A percentile compares a stretch with the other conserved stretches of the same genome.
phyloP scores from a whole-genome alignment of 1,139 yeast species.

The Hyphopichia buzzinii region DNA sequence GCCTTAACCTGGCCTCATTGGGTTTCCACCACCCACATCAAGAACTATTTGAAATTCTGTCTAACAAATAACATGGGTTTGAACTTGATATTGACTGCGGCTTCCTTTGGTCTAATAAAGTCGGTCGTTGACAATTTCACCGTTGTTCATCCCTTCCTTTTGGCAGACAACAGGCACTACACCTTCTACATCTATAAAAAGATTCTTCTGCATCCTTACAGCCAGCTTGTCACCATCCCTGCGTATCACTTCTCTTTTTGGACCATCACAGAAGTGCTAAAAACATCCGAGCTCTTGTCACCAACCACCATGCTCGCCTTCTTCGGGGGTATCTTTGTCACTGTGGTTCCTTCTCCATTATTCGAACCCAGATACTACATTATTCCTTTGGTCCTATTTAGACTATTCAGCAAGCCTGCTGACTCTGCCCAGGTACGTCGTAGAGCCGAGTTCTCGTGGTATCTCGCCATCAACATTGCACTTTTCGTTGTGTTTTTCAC shows the following conservation, averaged over 20 bases:
- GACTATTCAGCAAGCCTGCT: constrained; percentile 52
- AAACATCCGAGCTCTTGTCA: constrained; percentile 16
- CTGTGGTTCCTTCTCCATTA: constrained; percentile 84
- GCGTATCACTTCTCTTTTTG: constrained; percentile 70
- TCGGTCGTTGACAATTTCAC: constrained; percentile 59
- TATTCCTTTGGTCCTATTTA: constrained; percentile 73
- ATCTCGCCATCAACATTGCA: constrained; percentile 49
- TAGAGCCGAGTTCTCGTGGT: constrained; percentile 60
- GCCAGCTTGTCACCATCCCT: constrained; percentile 53
- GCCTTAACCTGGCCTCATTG: constrained; percentile 71
- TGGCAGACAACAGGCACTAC: constrained; percentile 94
- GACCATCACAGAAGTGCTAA: constrained; percentile 27
- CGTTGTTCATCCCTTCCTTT: constrained; percentile 79
- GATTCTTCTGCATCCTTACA: constrained; percentile 45
- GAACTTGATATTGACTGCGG: constrained; percentile 15
- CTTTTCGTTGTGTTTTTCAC: constrained; percentile 57
- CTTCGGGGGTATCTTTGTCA: constrained; percentile 51
- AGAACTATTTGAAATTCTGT: constrained; percentile 29
- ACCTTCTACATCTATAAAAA: constrained; percentile 81
- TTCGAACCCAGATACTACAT: constrained; percentile 93
- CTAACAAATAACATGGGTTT: constrained; percentile 20
- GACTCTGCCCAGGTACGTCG: constrained; percentile 27
- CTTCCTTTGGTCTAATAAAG: constrained; percentile 35
- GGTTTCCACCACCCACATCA: constrained; percentile 42
- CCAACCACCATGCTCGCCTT: constrained; percentile 44